Conservation (phyloP, 2,329 filamentous ascomycete species). For the Colletotrichum somersetense region DNA sequence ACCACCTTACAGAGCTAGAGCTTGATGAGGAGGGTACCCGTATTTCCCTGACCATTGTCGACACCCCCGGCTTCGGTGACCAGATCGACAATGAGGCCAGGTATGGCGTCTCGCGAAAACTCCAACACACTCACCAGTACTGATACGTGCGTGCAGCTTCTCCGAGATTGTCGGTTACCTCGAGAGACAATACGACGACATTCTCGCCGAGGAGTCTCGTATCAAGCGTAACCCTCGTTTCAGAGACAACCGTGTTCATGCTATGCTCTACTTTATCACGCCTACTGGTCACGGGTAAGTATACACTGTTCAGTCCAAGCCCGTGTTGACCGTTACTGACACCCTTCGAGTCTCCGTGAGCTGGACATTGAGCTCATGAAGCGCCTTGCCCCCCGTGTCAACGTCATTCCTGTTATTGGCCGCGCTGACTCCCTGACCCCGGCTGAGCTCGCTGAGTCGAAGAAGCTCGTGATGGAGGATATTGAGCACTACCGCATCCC, state of each 20-base stretch:
- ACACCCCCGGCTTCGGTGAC: slow-evolving; percentile 98
- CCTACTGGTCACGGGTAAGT: slow-evolving; percentile 92
- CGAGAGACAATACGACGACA: slow-evolving; percentile 99
- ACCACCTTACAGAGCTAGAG: slow-evolving; percentile 78
- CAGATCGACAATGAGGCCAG: slow-evolving; percentile 99
- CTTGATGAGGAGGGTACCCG: slow-evolving; percentile 98
- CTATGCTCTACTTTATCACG: slow-evolving; percentile 99
- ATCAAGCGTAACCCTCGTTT: slow-evolving; percentile 99
- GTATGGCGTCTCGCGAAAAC: slow-evolving; percentile 59
- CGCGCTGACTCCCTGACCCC: slow-evolving; percentile 98
- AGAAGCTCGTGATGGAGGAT: slow-evolving; percentile 99
- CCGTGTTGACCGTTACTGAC: slow-evolving; percentile 16
- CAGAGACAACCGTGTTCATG: slow-evolving; percentile 98
- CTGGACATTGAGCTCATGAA: slow-evolving; percentile 99
- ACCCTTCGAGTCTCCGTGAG: slow-evolving; percentile 82
- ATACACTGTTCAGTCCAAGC: background rate
- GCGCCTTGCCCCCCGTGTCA: slow-evolving; percentile 96
- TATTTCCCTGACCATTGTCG: slow-evolving; percentile 97
- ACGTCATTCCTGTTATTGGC: slow-evolving; percentile 98
- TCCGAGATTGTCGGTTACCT: slow-evolving; percentile 98
- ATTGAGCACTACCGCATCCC: slow-evolving; percentile 99
- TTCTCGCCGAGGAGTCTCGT: slow-evolving; percentile 98
- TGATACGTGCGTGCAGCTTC: slow-evolving; percentile 72
- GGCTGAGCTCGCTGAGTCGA: slow-evolving; percentile 95
- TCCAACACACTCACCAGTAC: background rate